Conservation (phyloP, 306 rosid genomes). For the Glycine tomentella region DNA sequence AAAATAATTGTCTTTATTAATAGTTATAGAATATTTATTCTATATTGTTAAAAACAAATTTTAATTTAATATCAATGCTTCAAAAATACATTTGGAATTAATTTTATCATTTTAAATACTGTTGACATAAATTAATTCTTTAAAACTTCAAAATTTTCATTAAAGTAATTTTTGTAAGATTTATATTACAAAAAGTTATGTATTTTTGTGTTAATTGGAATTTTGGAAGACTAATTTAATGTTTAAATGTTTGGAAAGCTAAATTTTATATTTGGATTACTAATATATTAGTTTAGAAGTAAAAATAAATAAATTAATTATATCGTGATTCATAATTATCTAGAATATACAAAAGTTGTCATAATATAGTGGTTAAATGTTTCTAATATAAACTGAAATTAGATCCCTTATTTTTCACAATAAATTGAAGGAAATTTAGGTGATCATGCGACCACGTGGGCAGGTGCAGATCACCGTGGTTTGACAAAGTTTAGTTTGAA, state of each 20-base stretch:
- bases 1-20: no score
- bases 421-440: conserved; percentile 42
- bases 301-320: background rate
- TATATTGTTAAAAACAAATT: background rate
- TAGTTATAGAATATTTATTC: background rate
- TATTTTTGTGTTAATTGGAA: background rate
- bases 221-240: background rate
- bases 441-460: conserved; percentile 53
- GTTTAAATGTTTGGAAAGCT: background rate
- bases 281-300: background rate
- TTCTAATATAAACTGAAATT: background rate
- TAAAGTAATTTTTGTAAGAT: background rate
- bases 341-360: background rate
- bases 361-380: background rate
- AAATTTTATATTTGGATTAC: background rate
- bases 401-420: background rate
- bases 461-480: conserved; percentile 29
- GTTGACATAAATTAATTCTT: background rate
- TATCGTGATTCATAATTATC: background rate
- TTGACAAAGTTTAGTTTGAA: conserved; percentile 18
- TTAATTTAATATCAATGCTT: background rate
- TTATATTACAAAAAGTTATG: background rate
- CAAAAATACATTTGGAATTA: background rate
- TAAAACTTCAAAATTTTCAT: background rate
- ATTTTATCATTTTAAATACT: background rate